phyloP scores from a whole-genome alignment of 2,329 filamentous ascomycete genomes.

The Penicillium sp. region DNA sequence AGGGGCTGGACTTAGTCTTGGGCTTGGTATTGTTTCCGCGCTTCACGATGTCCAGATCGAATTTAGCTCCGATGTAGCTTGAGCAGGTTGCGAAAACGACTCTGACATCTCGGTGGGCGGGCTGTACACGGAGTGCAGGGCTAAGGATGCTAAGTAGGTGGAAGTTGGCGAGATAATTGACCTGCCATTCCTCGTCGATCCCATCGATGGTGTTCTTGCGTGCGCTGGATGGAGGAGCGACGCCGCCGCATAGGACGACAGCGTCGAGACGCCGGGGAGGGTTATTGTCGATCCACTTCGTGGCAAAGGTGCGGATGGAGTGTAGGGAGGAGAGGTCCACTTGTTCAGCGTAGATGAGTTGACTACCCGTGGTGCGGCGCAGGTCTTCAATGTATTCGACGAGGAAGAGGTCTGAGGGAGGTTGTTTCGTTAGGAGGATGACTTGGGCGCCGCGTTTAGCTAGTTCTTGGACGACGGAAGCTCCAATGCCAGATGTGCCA shows the following conservation, averaged over 20 bases:
- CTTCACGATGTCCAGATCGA: conserved; percentile 52
- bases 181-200: conserved; percentile 85
- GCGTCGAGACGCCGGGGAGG: conserved; percentile 88
- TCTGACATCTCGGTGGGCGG: conserved; percentile 89
- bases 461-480: conserved; percentile 72
- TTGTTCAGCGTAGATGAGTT: conserved; percentile 92
- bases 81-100: conserved; percentile 86
- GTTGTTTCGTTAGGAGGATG: conserved; percentile 81
- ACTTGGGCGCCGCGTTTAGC: conserved; percentile 85
- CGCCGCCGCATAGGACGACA: conserved; percentile 83
- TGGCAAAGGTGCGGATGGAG: conserved; percentile 89
- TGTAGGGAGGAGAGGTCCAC: conserved; percentile 88
- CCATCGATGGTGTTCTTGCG: conserved; percentile 71
- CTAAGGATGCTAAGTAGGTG: conserved; percentile 90
- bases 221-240: conserved; percentile 61
- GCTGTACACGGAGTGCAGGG: conserved; percentile 86
- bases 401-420: conserved; percentile 82
- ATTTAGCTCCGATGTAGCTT: conserved; percentile 78
- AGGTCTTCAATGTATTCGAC: conserved; percentile 92
- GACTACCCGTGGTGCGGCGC: conserved; percentile 73
- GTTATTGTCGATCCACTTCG: conserved; percentile 95
- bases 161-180: conserved; percentile 96
- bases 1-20: not conserved
- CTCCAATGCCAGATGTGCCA: conserved; percentile 90
- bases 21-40: conserved; percentile 12